Evolutionary conservation across 2,329 filamentous ascomycete species (phyloP).

Genomic region (Calonectria hawksworthii): DNA sequence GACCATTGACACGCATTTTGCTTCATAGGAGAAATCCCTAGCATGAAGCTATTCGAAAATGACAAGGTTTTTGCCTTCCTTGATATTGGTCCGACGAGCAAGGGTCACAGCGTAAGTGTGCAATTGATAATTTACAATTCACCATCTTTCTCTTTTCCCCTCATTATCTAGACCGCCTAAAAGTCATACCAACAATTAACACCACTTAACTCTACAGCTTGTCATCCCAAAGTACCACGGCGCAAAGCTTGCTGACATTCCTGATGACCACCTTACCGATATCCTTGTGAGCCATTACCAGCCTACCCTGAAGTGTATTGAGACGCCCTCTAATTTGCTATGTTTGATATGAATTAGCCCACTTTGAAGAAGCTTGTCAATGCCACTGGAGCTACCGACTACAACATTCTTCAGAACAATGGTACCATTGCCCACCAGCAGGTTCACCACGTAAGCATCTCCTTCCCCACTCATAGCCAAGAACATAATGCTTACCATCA

Average conservation of each 20-base stretch:
- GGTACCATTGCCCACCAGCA: constrained; percentile 91
- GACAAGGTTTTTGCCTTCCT: constrained; percentile 96
- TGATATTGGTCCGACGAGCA: constrained; percentile 91
- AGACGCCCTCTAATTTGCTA: background rate
- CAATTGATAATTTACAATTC: background rate
- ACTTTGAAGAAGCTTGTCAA: constrained; percentile 85
- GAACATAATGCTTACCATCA: constrained; percentile 16
- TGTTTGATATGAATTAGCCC: constrained; percentile 43
- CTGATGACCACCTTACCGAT: constrained; percentile 87
- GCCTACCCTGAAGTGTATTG: background rate
- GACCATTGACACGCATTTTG: constrained; percentile 28
- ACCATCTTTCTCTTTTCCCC: background rate
- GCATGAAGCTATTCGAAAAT: constrained; percentile 95
- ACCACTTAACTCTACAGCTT: constrained; percentile 69
- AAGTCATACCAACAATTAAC: constrained; percentile 1
- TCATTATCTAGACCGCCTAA: background rate
- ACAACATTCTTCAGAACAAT: constrained; percentile 98
- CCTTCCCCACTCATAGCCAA: background rate
- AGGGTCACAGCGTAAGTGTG: constrained; percentile 84
- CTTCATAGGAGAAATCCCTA: constrained; percentile 88
- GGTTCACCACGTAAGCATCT: constrained; percentile 85
- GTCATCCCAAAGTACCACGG: constrained; percentile 97
- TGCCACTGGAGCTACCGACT: constrained; percentile 83
- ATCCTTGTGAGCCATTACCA: constrained; percentile 72
- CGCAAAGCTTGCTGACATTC: constrained; percentile 91